These are phyloP conservation scores for Carex cristatella DNA, from an alignment of 176 grass and related monocot genomes.

Conservation along the genomic window DNA sequence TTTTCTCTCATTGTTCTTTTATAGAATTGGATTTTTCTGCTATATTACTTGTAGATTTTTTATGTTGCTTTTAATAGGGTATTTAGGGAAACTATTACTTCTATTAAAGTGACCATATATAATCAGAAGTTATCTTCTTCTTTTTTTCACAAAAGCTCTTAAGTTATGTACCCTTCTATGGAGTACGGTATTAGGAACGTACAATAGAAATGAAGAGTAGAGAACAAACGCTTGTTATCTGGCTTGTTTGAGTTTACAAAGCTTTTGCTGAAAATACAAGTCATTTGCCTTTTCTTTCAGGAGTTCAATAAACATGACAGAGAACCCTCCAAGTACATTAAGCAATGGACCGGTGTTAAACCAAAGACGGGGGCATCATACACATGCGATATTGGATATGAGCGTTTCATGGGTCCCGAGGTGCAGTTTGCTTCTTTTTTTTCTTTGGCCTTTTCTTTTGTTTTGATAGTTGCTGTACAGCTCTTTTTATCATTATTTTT, in stretches of 20 bases:
- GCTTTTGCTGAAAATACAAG: background rate
- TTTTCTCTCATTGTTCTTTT: background rate
- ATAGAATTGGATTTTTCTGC: background rate
- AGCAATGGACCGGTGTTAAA: conserved; percentile 78
- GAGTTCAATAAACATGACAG: conserved; percentile 98
- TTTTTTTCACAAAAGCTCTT: background rate
- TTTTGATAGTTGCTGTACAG: background rate
- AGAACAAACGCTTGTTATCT: background rate
- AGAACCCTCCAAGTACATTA: conserved; percentile 79
- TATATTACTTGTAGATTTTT: background rate
- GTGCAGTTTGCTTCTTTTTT: conserved; percentile 19
- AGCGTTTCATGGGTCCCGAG: conserved; percentile 96
- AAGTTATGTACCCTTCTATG: background rate
- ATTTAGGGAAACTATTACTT: conserved; percentile 10
- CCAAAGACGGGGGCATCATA: conserved; percentile 73
- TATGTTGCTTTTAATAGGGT: background rate
- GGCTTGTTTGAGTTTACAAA: background rate
- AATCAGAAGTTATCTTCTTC: background rate
- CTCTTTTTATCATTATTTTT: background rate
- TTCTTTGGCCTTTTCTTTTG: background rate
- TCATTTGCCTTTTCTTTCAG: conserved; percentile 37
- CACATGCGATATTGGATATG: conserved; percentile 88
- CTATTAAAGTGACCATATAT: background rate
- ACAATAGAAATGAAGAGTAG: background rate
- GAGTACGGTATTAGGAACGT: background rate